Evolutionary conservation across 768 basidiomycete species (phyloP).

Genomic region (Cytidiella melzeri): DNA sequence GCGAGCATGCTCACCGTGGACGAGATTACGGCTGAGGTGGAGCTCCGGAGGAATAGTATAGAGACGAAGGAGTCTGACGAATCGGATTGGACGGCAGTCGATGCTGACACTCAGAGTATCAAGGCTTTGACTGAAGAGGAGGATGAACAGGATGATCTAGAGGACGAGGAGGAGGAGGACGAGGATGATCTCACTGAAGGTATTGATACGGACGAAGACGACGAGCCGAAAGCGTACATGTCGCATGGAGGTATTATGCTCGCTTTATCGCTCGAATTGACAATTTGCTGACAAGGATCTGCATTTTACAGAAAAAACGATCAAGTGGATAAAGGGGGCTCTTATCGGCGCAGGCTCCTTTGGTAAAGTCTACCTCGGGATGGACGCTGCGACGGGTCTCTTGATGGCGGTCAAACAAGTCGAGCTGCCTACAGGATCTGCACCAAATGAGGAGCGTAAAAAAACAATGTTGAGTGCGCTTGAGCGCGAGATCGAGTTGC

Average conservation of each 20-base stretch:
- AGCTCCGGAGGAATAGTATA: slow-evolving; percentile 55
- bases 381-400: slow-evolving; percentile 86
- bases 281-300: slow-evolving; percentile 3
- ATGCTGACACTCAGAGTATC: slow-evolving; percentile 28
- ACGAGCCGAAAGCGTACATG: slow-evolving; percentile 44
- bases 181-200: slow-evolving; percentile 35
- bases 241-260: slow-evolving; percentile 43
- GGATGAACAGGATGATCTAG: slow-evolving; percentile 40
- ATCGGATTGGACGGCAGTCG: slow-evolving; percentile 65
- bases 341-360: slow-evolving; percentile 94
- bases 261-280: not conserved
- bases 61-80: slow-evolving; percentile 34
- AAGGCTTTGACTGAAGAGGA: slow-evolving; percentile 35
- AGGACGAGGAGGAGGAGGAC: slow-evolving; percentile 40
- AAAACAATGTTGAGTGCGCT: slow-evolving; percentile 88
- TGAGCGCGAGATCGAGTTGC: slow-evolving; percentile 89
- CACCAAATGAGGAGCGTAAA: slow-evolving; percentile 87
- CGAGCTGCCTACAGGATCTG: slow-evolving; percentile 78
- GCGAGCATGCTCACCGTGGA: slow-evolving; percentile 93
- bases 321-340: slow-evolving; percentile 97
- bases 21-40: slow-evolving; percentile 95
- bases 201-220: slow-evolving; percentile 39
- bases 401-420: slow-evolving; percentile 99
- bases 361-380: slow-evolving; percentile 91
- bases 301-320: slow-evolving; percentile 41